Percentiles rank a stretch among this genome's conserved stretches.
These are phyloP conservation scores for Pulveroboletus sp. DNA, from an alignment of 768 basidiomycete genomes.

Conservation along the genomic window DNA sequence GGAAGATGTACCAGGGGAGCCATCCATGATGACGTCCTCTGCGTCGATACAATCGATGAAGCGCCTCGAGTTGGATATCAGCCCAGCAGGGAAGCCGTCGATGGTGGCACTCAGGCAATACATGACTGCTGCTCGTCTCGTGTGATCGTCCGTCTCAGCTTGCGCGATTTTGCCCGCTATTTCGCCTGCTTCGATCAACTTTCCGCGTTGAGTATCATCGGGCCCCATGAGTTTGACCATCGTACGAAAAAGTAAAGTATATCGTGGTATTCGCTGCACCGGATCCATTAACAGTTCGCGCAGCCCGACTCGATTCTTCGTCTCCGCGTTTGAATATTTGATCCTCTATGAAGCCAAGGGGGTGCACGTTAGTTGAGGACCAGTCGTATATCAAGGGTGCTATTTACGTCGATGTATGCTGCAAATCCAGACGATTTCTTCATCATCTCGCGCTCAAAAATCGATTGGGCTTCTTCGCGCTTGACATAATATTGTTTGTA, in stretches of 20 bases:
- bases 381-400: conserved; percentile 4
- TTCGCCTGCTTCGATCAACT: conserved; percentile 78
- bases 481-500: conserved; percentile 91
- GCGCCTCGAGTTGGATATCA: conserved; percentile 85
- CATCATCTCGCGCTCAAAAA: conserved; percentile 79
- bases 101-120: conserved; percentile 80
- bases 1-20: conserved; percentile 38
- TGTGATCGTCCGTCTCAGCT: conserved; percentile 90
- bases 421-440: conserved; percentile 79
- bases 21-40: conserved; percentile 66
- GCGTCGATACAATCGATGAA: conserved; percentile 94
- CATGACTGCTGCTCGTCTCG: conserved; percentile 83
- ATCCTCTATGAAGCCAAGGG: conserved; percentile 51
- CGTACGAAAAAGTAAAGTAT: conserved; percentile 85
- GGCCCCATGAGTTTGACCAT: conserved; percentile 89
- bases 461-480: conserved; percentile 85
- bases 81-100: conserved; percentile 83
- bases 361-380: conserved; percentile 3
- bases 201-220: conserved; percentile 70
- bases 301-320: conserved; percentile 77
- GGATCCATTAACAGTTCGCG: conserved; percentile 95
- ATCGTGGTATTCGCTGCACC: conserved; percentile 91
- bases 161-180: conserved; percentile 87
- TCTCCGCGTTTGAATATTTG: conserved; percentile 76
- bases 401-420: conserved; percentile 80